Base-by-base conservation (phyloP, 129 eudicot genomes). In the Erigeron canadensis region DNA sequence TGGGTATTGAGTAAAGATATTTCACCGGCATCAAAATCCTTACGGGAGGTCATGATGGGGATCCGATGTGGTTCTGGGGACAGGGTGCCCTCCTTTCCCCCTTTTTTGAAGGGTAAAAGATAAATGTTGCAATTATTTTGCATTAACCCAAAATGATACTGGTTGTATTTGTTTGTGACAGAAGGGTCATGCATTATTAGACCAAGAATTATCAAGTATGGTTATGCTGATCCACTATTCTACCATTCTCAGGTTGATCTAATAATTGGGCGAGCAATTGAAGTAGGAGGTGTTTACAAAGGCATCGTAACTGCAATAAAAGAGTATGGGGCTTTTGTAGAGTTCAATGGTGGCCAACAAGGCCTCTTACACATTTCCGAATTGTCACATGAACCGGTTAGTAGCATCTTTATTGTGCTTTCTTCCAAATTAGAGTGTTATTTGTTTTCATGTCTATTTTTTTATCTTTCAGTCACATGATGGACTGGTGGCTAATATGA, bases 251-350 rank as follows among this genome's bases (percentile, higher is more conserved):
- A 93, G 98, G 74, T 94, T 83, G 93, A 94, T 71, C 79, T 84
- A 42, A 85, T 86, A 66, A 75, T 94, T 74, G 99, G 99, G n/a
- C 89, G 99, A 66, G 96, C 88, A 72, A 87, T 94, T 82, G 92
- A 83, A 78, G 81, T 87, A 63, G 99, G 99, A 75, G 96, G 96
- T 28, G 73, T 85, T 57, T 94, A 90, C 78, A 87, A 90, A 83
- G 99, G 97, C 58, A 74, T 83, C 44, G 81, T 94, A 54, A 72
- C 79, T 23, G 80, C 99, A 44, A 81, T 90, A 8, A 94, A 94
- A 79, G 99, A 94, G 66, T 94, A 87, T 65, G 99, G 99, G 18
- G 99, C 99, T 72, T 94, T 94, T 73, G 97, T 94, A 81, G 99
- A 94, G 89, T 87, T 94, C 61, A 94, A 86, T 84, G 99, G 99